Percentiles rank a stretch among this genome's conserved stretches.
These are phyloP conservation scores for Peterozyma toletana DNA, from an alignment of 805 yeast species.

Conservation along the genomic window DNA sequence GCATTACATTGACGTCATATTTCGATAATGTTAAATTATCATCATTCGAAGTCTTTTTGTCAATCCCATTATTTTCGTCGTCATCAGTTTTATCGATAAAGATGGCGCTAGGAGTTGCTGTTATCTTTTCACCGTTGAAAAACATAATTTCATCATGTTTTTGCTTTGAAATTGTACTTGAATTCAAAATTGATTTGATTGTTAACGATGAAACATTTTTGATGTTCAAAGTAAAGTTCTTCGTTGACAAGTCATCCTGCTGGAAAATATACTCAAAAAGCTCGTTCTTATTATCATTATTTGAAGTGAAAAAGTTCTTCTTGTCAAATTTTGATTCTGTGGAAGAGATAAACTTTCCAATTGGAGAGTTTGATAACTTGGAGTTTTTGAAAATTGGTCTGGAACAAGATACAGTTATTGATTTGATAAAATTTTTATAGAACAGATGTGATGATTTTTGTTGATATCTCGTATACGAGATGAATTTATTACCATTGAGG, in stretches of 20 bases:
- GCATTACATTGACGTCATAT: constrained; percentile 37
- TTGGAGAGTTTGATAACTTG: constrained; percentile 1
- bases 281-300: not conserved
- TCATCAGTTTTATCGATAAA: constrained; percentile 1
- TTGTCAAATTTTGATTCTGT: not conserved
- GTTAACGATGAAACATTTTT: constrained; percentile 1
- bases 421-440: constrained; percentile 5
- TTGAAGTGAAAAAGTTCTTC: constrained; percentile 3
- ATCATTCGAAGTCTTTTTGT: not conserved
- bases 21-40: constrained; percentile 15
- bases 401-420: constrained; percentile 3
- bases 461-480: constrained; percentile 1
- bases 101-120: constrained; percentile 2
- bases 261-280: constrained; percentile 1
- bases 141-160: constrained; percentile 7
- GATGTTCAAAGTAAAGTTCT: constrained; percentile 4
- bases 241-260: not conserved
- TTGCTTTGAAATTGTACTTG: constrained; percentile 3
- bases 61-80: not conserved
- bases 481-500: not conserved
- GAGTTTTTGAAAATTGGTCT: constrained; percentile 1
- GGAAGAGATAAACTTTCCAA: constrained; percentile 2
- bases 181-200: constrained; percentile 2
- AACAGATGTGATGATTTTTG: not conserved
- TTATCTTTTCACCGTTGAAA: constrained; percentile 7